Evolutionary conservation across 768 basidiomycete genomes (phyloP).

Genomic region (Tulasnella sp.): DNA sequence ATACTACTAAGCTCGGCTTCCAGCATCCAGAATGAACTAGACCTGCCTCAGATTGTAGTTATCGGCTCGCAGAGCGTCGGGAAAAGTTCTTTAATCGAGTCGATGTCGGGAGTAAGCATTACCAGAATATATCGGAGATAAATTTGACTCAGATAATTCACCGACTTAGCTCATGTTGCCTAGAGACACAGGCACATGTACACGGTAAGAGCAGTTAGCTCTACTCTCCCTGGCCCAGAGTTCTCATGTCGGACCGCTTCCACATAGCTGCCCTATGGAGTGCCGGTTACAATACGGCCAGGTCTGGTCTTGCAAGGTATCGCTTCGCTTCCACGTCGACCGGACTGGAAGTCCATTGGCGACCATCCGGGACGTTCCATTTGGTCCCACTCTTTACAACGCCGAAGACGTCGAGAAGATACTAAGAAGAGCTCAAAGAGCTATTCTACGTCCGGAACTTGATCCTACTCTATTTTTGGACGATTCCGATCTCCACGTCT

Average conservation of each 20-base stretch:
- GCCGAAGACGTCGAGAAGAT: conserved; percentile 35
- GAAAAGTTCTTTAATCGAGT: conserved; percentile 76
- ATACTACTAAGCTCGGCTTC: not conserved
- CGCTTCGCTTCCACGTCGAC: conserved; percentile 44
- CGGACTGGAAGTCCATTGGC: conserved; percentile 9
- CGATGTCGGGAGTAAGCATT: conserved; percentile 54
- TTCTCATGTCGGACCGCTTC: not conserved
- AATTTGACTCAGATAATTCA: not conserved
- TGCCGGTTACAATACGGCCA: conserved; percentile 41
- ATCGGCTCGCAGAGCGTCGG: conserved; percentile 75
- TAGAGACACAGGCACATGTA: conserved; percentile 74
- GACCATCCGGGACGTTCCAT: conserved; percentile 36
- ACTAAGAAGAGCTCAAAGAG: conserved; percentile 38
- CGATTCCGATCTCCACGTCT: conserved; percentile 10
- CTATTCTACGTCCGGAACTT: conserved; percentile 37
- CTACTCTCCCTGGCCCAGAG: no score
- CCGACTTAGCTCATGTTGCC: conserved; percentile 62
- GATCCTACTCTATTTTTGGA: conserved; percentile 30
- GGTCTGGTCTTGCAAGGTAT: conserved; percentile 45
- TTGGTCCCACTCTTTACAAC: conserved; percentile 29
- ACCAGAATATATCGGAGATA: not conserved
- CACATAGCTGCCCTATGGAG: conserved; percentile 51
- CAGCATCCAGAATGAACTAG: conserved; percentile 53
- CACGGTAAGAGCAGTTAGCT: conserved; percentile 52
- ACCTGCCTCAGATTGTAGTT: conserved; percentile 73